Conservation (phyloP, 495 filamentous ascomycete genomes). For the Tuber calosporum region DNA sequence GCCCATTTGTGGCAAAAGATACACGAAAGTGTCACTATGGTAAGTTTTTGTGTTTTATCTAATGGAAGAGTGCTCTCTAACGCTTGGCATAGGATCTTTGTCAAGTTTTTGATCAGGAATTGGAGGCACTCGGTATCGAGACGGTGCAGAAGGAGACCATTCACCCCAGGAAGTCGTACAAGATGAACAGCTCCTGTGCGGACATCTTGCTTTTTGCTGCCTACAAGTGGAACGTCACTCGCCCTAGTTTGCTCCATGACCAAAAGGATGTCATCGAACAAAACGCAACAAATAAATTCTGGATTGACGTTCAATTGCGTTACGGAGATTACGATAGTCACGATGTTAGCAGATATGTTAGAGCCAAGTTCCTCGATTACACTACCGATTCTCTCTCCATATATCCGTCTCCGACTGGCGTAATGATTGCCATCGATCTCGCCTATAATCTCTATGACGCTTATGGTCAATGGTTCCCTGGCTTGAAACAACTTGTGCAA, state of each 20-base stretch:
- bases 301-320: slow-evolving; percentile 95
- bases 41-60: slow-evolving; percentile 5
- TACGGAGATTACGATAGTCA: slow-evolving; percentile 99
- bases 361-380: slow-evolving; percentile 98
- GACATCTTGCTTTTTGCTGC: slow-evolving; percentile 97
- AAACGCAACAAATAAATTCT: slow-evolving; percentile 98
- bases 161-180: slow-evolving; percentile 98
- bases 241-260: slow-evolving; percentile 86
- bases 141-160: slow-evolving; percentile 99
- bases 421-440: slow-evolving; percentile 98
- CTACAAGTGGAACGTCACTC: slow-evolving; percentile 97
- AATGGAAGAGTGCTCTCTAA: slow-evolving; percentile 13
- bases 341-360: slow-evolving; percentile 95
- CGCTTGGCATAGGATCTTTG: slow-evolving; percentile 52
- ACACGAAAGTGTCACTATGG: slow-evolving; percentile 98
- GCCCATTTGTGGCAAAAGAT: slow-evolving; percentile 99
- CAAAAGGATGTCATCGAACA: slow-evolving; percentile 94
- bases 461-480: slow-evolving; percentile 98
- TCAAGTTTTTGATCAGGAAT: slow-evolving; percentile 97
- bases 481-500: slow-evolving; percentile 90
- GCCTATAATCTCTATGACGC: slow-evolving; percentile 98
- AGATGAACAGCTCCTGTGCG: slow-evolving; percentile 99
- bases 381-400: slow-evolving; percentile 99
- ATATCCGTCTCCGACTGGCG: slow-evolving; percentile 92
- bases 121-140: slow-evolving; percentile 93